These are phyloP conservation scores for Neurospora sp. DNA, from an alignment of 495 filamentous ascomycete species.

Conservation along the genomic window DNA sequence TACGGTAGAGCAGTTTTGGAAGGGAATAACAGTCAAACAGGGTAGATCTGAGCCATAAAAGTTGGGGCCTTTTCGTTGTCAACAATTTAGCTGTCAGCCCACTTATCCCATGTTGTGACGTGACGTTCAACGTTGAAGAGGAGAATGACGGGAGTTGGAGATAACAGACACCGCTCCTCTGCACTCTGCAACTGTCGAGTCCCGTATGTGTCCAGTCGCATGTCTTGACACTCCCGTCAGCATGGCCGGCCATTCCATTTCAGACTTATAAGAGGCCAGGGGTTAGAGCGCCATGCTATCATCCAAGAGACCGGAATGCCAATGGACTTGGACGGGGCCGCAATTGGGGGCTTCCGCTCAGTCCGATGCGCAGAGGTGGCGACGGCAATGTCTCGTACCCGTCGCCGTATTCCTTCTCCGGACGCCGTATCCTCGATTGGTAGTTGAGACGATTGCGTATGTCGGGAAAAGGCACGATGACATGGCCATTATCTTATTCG, in stretches of 20 bases:
- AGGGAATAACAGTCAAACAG: background rate
- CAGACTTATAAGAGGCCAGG: background rate
- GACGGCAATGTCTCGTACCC: background rate
- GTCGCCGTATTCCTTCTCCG: background rate
- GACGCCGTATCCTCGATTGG: background rate
- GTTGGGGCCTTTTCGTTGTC: background rate
- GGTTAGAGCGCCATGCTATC: too few species aligned
- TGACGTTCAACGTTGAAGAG: background rate
- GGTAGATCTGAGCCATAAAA: background rate
- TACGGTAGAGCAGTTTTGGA: background rate
- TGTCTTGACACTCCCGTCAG: background rate
- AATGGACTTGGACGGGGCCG: background rate
- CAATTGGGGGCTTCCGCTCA: background rate
- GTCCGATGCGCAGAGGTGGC: background rate
- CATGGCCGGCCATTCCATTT: background rate
- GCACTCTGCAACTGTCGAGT: background rate
- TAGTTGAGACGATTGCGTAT: background rate
- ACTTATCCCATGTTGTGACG: background rate
- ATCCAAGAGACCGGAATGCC: background rate
- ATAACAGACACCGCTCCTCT: background rate
- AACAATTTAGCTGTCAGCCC: background rate
- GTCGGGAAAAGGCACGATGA: background rate
- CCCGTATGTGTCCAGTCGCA: background rate
- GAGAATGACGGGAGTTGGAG: background rate
- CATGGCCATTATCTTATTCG: background rate